phyloP scores from a whole-genome alignment of 2,329 filamentous ascomycete species.

The Penicillium sp. region DNA sequence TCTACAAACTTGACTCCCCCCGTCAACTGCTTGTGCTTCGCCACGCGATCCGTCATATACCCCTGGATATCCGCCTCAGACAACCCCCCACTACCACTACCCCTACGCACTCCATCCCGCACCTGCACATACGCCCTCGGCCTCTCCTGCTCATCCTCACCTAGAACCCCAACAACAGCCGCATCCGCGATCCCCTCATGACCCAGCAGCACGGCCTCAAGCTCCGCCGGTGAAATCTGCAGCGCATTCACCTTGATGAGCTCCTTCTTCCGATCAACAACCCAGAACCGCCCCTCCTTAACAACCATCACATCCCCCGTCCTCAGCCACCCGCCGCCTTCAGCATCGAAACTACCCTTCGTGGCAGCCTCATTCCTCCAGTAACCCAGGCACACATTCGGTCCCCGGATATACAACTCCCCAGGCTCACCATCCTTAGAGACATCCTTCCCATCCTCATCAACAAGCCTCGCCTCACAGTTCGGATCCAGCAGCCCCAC shows the following conservation, averaged over 20 bases:
- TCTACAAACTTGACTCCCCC: slow-evolving; percentile 61
- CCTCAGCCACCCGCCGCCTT: slow-evolving; percentile 32
- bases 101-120: slow-evolving; percentile 45
- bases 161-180: slow-evolving; percentile 46
- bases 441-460: slow-evolving; percentile 59
- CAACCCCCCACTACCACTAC: background rate
- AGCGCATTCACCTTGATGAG: slow-evolving; percentile 42
- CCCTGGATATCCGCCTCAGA: slow-evolving; percentile 21
- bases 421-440: slow-evolving; percentile 46
- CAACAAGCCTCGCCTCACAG: slow-evolving; percentile 58
- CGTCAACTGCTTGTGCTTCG: slow-evolving; percentile 59
- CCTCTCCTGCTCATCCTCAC: slow-evolving; percentile 52
- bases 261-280: slow-evolving; percentile 38
- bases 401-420: slow-evolving; percentile 39
- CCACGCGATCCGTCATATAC: slow-evolving; percentile 53
- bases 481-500: slow-evolving; percentile 62
- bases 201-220: slow-evolving; percentile 43
- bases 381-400: slow-evolving; percentile 34
- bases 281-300: slow-evolving; percentile 20
- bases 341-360: slow-evolving; percentile 24
- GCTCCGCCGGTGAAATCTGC: slow-evolving; percentile 45
- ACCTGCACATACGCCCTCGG: slow-evolving; percentile 60
- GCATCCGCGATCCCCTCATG: slow-evolving; percentile 43
- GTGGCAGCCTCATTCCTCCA: slow-evolving; percentile 54
- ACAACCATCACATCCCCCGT: slow-evolving; percentile 39